Evolutionary conservation across 768 basidiomycete species (phyloP), one percentile per base, ranked within the genome.

Genomic region (Kwoniella dendrophila): DNA sequence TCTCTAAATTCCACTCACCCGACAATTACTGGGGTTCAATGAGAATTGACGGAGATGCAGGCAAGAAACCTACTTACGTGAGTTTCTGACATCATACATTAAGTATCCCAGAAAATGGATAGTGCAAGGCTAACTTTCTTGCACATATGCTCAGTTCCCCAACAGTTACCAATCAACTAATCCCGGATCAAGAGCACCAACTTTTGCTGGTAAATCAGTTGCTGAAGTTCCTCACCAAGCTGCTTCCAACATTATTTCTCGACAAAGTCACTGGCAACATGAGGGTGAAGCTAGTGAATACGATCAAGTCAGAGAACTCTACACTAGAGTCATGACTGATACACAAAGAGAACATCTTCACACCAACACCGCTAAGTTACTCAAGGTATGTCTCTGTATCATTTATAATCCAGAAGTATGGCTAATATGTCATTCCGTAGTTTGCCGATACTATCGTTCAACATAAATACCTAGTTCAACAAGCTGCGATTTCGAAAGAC

Each of bases 241-340:
- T 24, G 72, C 54, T 20, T 63, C 52, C 32, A 76, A 76, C 58
- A 69, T 76, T 26, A 58, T 76, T 29, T 70, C 70, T 14, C 62
- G 77, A 44, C 64, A 75, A 61, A 54, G 52, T 6, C 63, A 74
- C 70, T 76, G 71, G 69, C 45, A 64, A 20, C 75, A 78, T 59
- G 73, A 78, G 55, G 75, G 75, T 27, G 52, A 71, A n/a, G 56
- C 67, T 11, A 67, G 61, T 64, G 77, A 78, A 66, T 78, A 78
- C 60, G 69, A 70, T 43, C 75, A 76, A 52, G 72, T 74, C 41
- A 51, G 75, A 36, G 75, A 75, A 57, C 67, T 78, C n/a, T 78
- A 78, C 67, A 57, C 54, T 32, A 54, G 71, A 20, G 72, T 74
- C 49, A 64, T 78, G 66, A 69, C 67, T 11, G 62, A 57, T 16